Conservation (phyloP, 2,329 filamentous ascomycete species). For the Cladosporium sp. region DNA sequence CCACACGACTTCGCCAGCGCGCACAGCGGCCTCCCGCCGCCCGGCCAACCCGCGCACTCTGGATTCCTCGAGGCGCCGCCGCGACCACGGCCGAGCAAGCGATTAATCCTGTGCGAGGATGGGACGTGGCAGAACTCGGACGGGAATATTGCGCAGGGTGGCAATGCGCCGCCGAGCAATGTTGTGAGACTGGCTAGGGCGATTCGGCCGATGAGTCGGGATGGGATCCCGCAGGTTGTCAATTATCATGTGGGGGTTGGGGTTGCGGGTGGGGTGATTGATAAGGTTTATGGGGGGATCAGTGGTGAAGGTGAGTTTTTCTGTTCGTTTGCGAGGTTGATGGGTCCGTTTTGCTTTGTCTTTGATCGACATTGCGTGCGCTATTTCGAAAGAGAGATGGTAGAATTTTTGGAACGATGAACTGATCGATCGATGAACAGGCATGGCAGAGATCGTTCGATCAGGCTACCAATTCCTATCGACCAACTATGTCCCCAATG, state of each 20-base stretch:
- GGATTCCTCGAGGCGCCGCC: constrained; percentile 19
- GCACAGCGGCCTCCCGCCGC: neutral
- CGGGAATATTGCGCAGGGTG: constrained; percentile 47
- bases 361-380: neutral
- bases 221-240: constrained; percentile 54
- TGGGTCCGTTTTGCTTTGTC: neutral
- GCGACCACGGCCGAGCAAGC: constrained; percentile 24
- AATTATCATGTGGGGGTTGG: constrained; percentile 56
- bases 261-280: constrained; percentile 46
- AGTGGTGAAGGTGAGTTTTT: constrained; percentile 40
- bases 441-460: constrained; percentile 50
- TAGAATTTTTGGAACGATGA: neutral
- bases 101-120: constrained; percentile 31
- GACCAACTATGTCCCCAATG: constrained; percentile 56
- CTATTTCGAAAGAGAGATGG: neutral
- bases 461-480: constrained; percentile 54
- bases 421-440: constrained; percentile 26
- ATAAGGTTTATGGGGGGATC: constrained; percentile 40
- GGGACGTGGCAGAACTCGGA: constrained; percentile 51
- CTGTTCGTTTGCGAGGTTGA: neutral
- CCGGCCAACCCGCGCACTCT: constrained; percentile 2
- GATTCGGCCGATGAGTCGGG: constrained; percentile 50
- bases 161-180: constrained; percentile 51
- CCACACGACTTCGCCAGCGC: constrained; percentile 5
- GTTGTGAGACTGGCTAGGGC: constrained; percentile 53